Evolutionary conservation across 352 stramenopile genomes (phyloP).

Genomic region (Phytophthora quininea): DNA sequence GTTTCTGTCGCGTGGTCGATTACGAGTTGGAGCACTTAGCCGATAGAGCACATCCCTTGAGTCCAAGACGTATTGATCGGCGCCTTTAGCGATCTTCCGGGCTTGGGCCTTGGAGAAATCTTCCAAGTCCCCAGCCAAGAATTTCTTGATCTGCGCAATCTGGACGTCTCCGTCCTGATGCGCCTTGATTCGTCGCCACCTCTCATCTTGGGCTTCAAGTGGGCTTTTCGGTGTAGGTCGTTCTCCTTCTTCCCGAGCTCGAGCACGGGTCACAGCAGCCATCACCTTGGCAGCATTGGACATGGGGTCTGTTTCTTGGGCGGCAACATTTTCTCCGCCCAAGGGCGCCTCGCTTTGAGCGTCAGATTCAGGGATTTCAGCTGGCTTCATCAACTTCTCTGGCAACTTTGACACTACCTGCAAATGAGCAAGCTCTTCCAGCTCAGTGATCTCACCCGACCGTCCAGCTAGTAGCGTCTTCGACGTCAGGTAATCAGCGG

Average conservation of each 20-base stretch:
- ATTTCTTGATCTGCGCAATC: not conserved
- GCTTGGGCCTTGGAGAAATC: not conserved
- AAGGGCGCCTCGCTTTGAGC: no score
- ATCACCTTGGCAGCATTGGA: no score
- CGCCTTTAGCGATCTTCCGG: slow-evolving; percentile 1
- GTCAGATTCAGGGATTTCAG: not conserved
- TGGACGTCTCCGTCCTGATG: not conserved
- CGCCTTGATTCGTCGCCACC: not conserved
- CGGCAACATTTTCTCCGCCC: no score
- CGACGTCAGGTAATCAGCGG: not conserved
- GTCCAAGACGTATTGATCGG: slow-evolving; percentile 1
- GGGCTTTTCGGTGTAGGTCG: no score
- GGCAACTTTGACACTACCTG: not conserved
- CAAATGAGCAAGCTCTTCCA: not conserved
- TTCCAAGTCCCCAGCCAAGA: not conserved
- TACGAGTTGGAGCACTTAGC: not conserved
- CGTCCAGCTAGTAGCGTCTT: not conserved
- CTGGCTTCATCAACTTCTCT: not conserved
- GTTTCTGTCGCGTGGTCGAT: not conserved
- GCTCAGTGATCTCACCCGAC: not conserved
- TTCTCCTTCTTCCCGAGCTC: no score
- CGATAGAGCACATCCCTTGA: not conserved
- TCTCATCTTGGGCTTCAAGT: no score
- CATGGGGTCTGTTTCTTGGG: no score
- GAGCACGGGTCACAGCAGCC: no score